Conservation (phyloP, 2,329 filamentous ascomycete genomes). For the Aspergillus costaricaensis region DNA sequence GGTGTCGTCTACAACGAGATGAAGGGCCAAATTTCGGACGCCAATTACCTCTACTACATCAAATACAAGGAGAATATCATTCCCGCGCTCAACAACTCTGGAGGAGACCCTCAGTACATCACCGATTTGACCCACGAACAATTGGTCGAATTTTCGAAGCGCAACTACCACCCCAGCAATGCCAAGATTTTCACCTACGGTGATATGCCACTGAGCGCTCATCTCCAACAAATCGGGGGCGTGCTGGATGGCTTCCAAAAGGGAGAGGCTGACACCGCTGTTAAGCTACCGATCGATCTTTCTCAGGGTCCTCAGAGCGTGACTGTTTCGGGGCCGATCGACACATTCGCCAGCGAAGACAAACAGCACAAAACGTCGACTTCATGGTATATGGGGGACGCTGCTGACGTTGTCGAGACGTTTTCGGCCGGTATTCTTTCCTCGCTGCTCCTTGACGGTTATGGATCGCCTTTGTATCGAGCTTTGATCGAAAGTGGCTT, state of each 20-base stretch:
- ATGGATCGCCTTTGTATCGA: constrained; percentile 89
- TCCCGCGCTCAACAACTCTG: constrained; percentile 92
- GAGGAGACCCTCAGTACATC: constrained; percentile 93
- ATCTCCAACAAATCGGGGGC: constrained; percentile 75
- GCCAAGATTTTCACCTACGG: constrained; percentile 95
- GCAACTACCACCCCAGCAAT: constrained; percentile 97
- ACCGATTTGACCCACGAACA: constrained; percentile 93
- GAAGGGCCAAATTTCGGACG: constrained; percentile 99
- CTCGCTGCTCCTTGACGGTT: constrained; percentile 85
- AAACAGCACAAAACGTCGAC: constrained; percentile 92
- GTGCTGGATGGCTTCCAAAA: constrained; percentile 73
- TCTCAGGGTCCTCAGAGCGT: constrained; percentile 66
- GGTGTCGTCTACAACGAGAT: constrained; percentile 77
- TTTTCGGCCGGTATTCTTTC: constrained; percentile 83
- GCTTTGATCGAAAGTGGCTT: constrained; percentile 86
- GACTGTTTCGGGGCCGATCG: constrained; percentile 75
- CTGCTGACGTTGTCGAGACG: constrained; percentile 78
- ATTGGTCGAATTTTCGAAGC: constrained; percentile 80
- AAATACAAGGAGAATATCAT: constrained; percentile 93
- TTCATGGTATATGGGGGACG: constrained; percentile 87
- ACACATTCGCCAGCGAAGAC: constrained; percentile 80
- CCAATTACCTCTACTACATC: constrained; percentile 94
- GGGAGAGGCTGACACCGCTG: constrained; percentile 68
- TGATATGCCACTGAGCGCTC: constrained; percentile 80
- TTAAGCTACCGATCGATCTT: constrained; percentile 76